These are phyloP conservation scores for Teratosphaeria gauchensis DNA, from an alignment of 2,329 filamentous ascomycete species.

Conservation along the genomic window DNA sequence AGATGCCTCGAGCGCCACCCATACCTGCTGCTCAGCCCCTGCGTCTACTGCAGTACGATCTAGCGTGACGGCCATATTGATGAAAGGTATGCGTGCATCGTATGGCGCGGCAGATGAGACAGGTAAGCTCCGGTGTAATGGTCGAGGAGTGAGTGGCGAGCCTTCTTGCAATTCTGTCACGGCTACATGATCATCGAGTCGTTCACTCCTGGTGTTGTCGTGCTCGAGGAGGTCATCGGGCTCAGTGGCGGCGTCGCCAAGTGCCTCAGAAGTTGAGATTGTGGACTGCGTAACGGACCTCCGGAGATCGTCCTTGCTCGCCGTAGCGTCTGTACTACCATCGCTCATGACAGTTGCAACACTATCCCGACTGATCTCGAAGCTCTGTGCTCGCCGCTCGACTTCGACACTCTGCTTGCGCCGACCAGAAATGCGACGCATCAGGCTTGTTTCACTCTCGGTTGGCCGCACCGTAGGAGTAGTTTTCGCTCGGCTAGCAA, in stretches of 20 bases:
- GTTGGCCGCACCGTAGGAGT: conserved; percentile 14
- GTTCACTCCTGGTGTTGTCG: background rate
- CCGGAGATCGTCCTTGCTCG: background rate
- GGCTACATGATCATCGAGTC: background rate
- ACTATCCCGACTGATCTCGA: conserved; percentile 19
- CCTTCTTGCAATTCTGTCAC: background rate
- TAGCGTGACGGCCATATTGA: conserved; percentile 15
- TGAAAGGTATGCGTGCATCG: conserved; percentile 13
- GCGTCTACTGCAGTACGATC: conserved; percentile 18
- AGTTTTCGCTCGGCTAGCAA: conserved; percentile 19
- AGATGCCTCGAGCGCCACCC: conserved; percentile 21
- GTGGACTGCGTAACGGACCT: conserved; percentile 19
- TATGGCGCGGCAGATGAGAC: background rate
- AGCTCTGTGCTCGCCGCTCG: conserved; percentile 18
- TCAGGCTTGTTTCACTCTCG: conserved; percentile 19
- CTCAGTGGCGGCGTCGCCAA: background rate
- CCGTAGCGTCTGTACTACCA: conserved; percentile 1
- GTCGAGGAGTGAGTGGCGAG: background rate
- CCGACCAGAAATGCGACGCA: conserved; percentile 21
- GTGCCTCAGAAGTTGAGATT: conserved; percentile 15
- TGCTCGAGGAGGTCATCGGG: background rate
- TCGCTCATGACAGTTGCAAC: conserved; percentile 13
- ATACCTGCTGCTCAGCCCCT: conserved; percentile 14
- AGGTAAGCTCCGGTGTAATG: background rate
- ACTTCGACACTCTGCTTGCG: conserved; percentile 15